These are phyloP conservation scores for Backusella luteola DNA, from an alignment of 192 early-diverging fungal genomes.

Conservation along the genomic window DNA sequence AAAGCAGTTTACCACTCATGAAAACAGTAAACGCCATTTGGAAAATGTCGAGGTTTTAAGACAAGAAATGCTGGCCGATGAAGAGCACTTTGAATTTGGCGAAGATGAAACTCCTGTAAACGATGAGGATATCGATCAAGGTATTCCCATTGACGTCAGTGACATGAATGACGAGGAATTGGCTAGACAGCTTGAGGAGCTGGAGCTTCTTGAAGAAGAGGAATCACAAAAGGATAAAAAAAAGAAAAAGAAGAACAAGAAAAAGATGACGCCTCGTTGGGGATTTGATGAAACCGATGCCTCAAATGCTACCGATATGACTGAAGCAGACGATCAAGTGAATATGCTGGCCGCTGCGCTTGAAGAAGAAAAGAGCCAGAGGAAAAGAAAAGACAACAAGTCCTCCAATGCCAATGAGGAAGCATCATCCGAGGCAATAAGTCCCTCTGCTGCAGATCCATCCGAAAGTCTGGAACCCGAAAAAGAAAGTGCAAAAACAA, in stretches of 20 bases:
- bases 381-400: slow-evolving; percentile 34
- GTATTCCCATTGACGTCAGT: not conserved
- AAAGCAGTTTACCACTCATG: slow-evolving; percentile 81
- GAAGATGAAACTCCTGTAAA: not conserved
- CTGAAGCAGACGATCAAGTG: slow-evolving; percentile 27
- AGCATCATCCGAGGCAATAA: not conserved
- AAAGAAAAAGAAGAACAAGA: slow-evolving; percentile 58
- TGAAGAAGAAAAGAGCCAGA: slow-evolving; percentile 39
- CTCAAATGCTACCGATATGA: slow-evolving; percentile 5
- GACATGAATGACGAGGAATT: not conserved
- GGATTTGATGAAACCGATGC: slow-evolving; percentile 32
- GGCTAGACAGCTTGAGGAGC: not conserved
- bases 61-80: slow-evolving; percentile 73
- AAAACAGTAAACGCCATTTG: slow-evolving; percentile 83
- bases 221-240: slow-evolving; percentile 35
- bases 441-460: not conserved
- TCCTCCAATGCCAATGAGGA: too few relatives aligned
- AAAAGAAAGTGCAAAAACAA: slow-evolving; percentile 36
- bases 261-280: slow-evolving; percentile 44
- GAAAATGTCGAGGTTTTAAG: slow-evolving; percentile 75
- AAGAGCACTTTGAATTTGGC: slow-evolving; percentile 34
- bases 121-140: not conserved
- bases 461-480: slow-evolving; percentile 20
- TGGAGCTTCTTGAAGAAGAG: slow-evolving; percentile 18
- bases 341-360: slow-evolving; percentile 16